Base-by-base conservation (phyloP, 2,329 filamentous ascomycete genomes). In the Penicillium thymicola region DNA sequence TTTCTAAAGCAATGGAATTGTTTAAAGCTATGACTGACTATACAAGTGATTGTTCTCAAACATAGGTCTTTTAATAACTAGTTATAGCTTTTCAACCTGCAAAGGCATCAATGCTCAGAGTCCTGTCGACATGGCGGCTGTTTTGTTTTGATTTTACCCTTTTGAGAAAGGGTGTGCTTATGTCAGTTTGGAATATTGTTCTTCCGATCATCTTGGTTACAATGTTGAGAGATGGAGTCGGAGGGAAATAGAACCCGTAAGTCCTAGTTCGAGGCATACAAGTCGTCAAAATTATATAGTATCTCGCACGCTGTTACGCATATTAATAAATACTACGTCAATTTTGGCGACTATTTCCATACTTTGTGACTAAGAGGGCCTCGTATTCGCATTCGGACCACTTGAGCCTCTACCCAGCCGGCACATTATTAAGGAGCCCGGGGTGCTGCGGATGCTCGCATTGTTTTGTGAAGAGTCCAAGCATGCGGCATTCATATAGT, bases 71-170 rank as follows among this genome's bases (percentile, higher is more conserved):
- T 43, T 10, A 27, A 23, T 10, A 21, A 21, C 21, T 21, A 21
- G 21, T 21, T 2, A 9, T 9, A 32, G 38, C 16, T 5, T 27
- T n/a, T 44, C 21, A 38, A 18, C 6, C 10, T 44, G 21, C 27
- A 41, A 34, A 27, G 16, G 30, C 27, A 48, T 54, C 45, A 43
- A 21, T 51, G 45, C 45, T 54, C 11, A 21, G 21, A 53, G 51
- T 36, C 28, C 13, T 36, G 28, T 41, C 9, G 11, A 54, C 10
- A 36, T 18, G 13, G 27, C 43, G 30, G 36, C 55, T 66, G 32
- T 63, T 70, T 72, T 71, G 67, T 71, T 72, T 65, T 69, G 61
- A 36, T 67, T 69, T 71, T 69, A 36, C 69, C 60, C 2, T 52
- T 67, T 67, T 32, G n/a, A 36, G 59, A 48, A 44, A 46, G 47